phyloP scores from a whole-genome alignment of 306 rosid genomes.

The Trifolium fragiferum region DNA sequence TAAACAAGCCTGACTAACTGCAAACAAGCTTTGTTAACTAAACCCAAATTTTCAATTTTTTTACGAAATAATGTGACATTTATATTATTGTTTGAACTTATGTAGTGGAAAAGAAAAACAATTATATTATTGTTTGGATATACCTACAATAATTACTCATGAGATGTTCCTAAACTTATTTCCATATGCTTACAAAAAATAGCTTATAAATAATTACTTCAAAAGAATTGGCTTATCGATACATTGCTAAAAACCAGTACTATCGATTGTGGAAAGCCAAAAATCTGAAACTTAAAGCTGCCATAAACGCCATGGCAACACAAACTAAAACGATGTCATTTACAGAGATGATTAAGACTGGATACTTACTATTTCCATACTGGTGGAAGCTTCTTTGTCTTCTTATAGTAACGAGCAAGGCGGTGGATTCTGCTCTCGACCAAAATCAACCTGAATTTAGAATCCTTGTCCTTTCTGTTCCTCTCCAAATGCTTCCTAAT shows the following conservation, averaged over 20 bases:
- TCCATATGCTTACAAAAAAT: neutral
- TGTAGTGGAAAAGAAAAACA: neutral
- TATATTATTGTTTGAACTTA: too few relatives aligned
- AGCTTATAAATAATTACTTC: neutral
- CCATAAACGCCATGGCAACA: too few relatives aligned
- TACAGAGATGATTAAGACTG: neutral
- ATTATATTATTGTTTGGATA: neutral
- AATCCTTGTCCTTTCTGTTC: slow-evolving; percentile 85
- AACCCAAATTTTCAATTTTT: neutral
- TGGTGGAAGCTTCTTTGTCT: slow-evolving; percentile 92
- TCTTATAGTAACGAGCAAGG: slow-evolving; percentile 84
- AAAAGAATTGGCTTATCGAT: too few relatives aligned
- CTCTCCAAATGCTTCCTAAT: slow-evolving; percentile 90
- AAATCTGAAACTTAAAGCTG: too few relatives aligned
- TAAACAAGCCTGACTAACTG: neutral
- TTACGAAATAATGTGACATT: too few relatives aligned
- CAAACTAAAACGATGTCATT: neutral
- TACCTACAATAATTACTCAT: neutral
- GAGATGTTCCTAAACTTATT: neutral
- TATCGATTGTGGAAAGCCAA: too few relatives aligned
- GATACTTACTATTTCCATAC: slow-evolving; percentile 83
- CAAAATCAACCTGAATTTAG: slow-evolving; percentile 83
- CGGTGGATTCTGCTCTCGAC: slow-evolving; percentile 94
- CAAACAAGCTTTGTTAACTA: neutral
- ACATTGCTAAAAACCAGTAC: neutral